phyloP scores from a whole-genome alignment of 2,329 filamentous ascomycete genomes.

The Hymenoscyphus albidus region DNA sequence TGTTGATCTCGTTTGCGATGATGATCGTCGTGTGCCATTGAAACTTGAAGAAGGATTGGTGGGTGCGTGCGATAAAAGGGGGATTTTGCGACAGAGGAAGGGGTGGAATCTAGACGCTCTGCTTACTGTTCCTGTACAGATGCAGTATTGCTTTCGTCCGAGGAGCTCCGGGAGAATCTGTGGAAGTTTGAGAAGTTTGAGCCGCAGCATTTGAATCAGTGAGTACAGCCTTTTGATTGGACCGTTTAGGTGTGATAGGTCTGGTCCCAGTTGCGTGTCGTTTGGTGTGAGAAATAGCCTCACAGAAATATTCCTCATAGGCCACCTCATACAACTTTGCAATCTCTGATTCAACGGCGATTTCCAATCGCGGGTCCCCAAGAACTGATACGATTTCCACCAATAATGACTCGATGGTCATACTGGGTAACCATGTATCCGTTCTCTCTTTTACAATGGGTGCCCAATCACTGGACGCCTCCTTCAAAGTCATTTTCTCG shows the following conservation, averaged over 20 bases:
- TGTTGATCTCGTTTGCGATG: conserved; percentile 19
- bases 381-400: conserved; percentile 3
- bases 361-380: background rate
- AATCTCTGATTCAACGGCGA: background rate
- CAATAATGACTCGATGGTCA: background rate
- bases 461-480: background rate
- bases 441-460: background rate
- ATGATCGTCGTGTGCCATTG: conserved; percentile 19
- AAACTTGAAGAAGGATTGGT: conserved; percentile 19
- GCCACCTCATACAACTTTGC: background rate
- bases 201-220: background rate
- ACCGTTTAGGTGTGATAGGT: background rate
- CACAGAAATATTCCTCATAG: conserved; percentile 2
- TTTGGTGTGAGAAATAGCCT: conserved; percentile 4
- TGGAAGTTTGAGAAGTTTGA: background rate
- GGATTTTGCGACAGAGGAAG: conserved; percentile 13
- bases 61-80: conserved; percentile 8
- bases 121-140: conserved; percentile 17
- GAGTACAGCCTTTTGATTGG: background rate
- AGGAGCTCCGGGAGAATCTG: conserved; percentile 9
- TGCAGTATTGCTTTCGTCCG: conserved; percentile 15
- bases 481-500: no score
- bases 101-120: conserved; percentile 17
- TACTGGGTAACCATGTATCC: background rate
- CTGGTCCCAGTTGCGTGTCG: background rate